phyloP scores from a whole-genome alignment of 2,329 filamentous ascomycete species.

The Epichloe baconii region DNA sequence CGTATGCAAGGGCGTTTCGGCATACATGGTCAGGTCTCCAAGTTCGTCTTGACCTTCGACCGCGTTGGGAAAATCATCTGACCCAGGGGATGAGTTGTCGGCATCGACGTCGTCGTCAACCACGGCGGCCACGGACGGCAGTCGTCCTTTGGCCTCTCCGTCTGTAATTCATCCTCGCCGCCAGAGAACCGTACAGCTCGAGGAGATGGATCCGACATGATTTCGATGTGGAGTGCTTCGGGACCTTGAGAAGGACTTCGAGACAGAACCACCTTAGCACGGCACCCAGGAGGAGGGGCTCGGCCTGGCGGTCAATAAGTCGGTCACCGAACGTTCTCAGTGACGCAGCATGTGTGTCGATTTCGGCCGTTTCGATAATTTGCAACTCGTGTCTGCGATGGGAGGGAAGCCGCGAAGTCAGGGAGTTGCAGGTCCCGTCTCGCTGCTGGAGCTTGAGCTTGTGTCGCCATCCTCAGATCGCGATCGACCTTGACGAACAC shows the following conservation, averaged over 20 bases:
- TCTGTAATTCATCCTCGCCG: slow-evolving; percentile 28
- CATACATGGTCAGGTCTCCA: slow-evolving; percentile 30
- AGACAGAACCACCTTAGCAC: slow-evolving; percentile 1
- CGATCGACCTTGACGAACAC: background rate
- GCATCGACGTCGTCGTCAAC: slow-evolving; percentile 13
- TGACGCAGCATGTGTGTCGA: background rate
- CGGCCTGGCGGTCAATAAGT: slow-evolving; percentile 4
- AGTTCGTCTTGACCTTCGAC: slow-evolving; percentile 38
- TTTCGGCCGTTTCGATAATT: background rate
- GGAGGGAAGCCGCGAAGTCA: too few relatives aligned
- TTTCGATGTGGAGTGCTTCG: slow-evolving; percentile 2
- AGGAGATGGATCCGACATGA: slow-evolving; percentile 36
- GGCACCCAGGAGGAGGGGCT: slow-evolving; percentile 4
- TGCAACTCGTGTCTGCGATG: background rate
- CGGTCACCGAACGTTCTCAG: background rate
- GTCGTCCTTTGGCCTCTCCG: slow-evolving; percentile 27
- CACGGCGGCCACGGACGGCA: slow-evolving; percentile 14
- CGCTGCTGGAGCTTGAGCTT: background rate
- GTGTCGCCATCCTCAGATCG: background rate
- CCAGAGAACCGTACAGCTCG: slow-evolving; percentile 44
- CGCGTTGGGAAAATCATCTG: slow-evolving; percentile 28
- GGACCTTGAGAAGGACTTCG: background rate
- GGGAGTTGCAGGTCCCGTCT: background rate
- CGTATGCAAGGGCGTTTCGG: slow-evolving; percentile 25
- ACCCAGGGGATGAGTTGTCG: slow-evolving; percentile 15